Percentiles rank a stretch among this genome's conserved stretches.
Evolutionary conservation across 2,329 filamentous ascomycete species (phyloP).

Genomic region (Dactylellina leptospora): DNA sequence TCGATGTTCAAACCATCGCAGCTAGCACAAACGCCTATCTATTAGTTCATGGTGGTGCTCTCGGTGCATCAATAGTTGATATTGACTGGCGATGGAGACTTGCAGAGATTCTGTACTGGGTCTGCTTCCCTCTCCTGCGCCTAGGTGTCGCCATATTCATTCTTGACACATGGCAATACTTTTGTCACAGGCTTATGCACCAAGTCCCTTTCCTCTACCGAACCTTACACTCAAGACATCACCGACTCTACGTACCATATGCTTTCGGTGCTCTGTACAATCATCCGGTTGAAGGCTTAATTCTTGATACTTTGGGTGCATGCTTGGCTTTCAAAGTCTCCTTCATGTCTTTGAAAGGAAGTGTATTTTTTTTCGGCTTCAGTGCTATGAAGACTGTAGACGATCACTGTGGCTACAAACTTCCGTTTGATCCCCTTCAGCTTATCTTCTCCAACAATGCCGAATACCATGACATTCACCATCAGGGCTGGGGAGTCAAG

Average conservation of each 20-base stretch:
- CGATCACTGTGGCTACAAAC: constrained; percentile 95
- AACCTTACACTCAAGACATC: constrained; percentile 92
- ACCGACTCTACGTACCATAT: constrained; percentile 96
- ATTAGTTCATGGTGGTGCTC: constrained; percentile 71
- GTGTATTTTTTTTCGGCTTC: constrained; percentile 86
- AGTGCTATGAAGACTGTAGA: constrained; percentile 96
- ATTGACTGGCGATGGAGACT: constrained; percentile 59
- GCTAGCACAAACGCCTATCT: constrained; percentile 52
- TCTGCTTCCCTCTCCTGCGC: constrained; percentile 78
- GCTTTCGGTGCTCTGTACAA: constrained; percentile 97
- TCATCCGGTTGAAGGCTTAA: constrained; percentile 91
- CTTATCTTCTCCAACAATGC: constrained; percentile 93
- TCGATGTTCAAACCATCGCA: constrained; percentile 72
- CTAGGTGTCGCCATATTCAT: constrained; percentile 77
- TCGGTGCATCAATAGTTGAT: constrained; percentile 67
- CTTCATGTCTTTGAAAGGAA: constrained; percentile 83
- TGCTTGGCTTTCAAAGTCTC: constrained; percentile 82
- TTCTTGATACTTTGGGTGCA: constrained; percentile 89
- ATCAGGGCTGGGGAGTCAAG: constrained; percentile 99
- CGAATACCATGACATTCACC: constrained; percentile 96
- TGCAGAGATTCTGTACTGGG: constrained; percentile 82
- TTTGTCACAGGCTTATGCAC: constrained; percentile 95
- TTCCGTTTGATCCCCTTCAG: constrained; percentile 94
- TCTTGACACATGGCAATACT: constrained; percentile 98
- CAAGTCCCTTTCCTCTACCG: constrained; percentile 97